Evolutionary conservation across 805 yeast species (phyloP).

Genomic region (Priceomyces fermenticarens): DNA sequence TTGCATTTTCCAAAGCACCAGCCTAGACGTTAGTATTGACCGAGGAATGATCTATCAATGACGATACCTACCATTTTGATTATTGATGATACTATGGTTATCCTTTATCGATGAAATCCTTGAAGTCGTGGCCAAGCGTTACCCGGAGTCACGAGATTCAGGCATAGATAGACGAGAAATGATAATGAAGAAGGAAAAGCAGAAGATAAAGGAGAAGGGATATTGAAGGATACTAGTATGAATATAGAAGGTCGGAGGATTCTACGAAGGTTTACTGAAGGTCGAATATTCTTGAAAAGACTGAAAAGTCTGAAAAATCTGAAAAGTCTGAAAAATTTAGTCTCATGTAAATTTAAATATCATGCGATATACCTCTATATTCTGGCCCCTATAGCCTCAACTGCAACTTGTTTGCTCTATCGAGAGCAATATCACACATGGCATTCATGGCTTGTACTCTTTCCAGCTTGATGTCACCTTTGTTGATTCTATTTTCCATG

Average conservation of each 20-base stretch:
- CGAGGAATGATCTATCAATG: too few relatives aligned
- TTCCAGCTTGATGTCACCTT: constrained; percentile 55
- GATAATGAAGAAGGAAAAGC: background rate
- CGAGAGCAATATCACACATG: constrained; percentile 89
- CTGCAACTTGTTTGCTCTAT: constrained; percentile 59
- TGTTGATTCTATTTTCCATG: constrained; percentile 57
- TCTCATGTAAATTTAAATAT: too few relatives aligned
- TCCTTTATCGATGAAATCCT: too few relatives aligned
- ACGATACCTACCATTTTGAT: constrained; percentile 8
- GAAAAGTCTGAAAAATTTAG: too few relatives aligned
- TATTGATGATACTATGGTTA: background rate
- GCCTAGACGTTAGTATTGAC: constrained; percentile 49
- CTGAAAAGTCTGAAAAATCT: too few relatives aligned
- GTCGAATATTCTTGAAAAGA: too few relatives aligned
- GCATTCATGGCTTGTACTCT: constrained; percentile 70
- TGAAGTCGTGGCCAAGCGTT: too few relatives aligned
- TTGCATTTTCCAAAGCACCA: constrained; percentile 96
- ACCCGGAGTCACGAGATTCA: background rate
- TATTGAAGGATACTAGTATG: too few relatives aligned
- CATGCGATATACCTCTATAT: too few relatives aligned
- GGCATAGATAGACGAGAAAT: background rate
- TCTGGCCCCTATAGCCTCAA: constrained; percentile 17
- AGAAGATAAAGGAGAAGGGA: too few relatives aligned
- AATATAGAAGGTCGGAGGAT: too few relatives aligned
- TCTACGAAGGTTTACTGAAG: too few relatives aligned